Evolutionary conservation across 2,329 filamentous ascomycete species (phyloP), one percentile per base, ranked within the genome.

Genomic region (Apiospora saccharicola): DNA sequence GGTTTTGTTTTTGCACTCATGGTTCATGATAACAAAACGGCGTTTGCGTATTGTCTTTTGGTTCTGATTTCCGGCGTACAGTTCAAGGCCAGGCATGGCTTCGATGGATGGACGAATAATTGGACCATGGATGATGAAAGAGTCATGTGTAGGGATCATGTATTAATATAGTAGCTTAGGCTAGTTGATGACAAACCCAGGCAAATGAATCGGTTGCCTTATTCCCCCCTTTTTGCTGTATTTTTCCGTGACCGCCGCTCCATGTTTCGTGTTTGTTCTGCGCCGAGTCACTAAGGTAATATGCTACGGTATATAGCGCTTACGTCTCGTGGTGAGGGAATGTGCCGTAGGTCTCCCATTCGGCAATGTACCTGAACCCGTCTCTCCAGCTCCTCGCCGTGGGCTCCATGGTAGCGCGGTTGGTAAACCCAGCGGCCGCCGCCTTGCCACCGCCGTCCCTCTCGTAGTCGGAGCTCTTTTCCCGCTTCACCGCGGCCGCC

Each of bases 161-260:
- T 64, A 64, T 64, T 64, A 64, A 64, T 64, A 64, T 64, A 64
- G 57, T 64, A 64, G 57, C 57, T 41, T 64, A 41, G 57, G 57
- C 57, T n/a, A n/a, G 12, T 41, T 41, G 34, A 41, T 19, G 19
- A 41, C 34, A 41, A 64, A n/a, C 8, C 34, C 10, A n/a, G 19
- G 34, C 57, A 41, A 64, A 64, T 64, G 34, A 10, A 41, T 64
- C 19, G 19, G 19, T 37, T 41, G 53, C 57, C 57, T 41, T 24
- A 41, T 30, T 57, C 26, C 16, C 30, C 34, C 30, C 34, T 30
- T 41, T 37, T 14, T n/a, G 57, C 12, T 41, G 30, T 64, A 12
- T 34, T 19, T 13, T 19, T 12, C 49, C n/a, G 24, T 51, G 0
- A 26, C 24, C n/a, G 24, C 24, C 3, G 5, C n/a, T 51, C 13